Evolutionary conservation across 176 grass and related monocot genomes (phyloP), one percentile per base, ranked within the genome.

Genomic region (Pharus latifolius): DNA sequence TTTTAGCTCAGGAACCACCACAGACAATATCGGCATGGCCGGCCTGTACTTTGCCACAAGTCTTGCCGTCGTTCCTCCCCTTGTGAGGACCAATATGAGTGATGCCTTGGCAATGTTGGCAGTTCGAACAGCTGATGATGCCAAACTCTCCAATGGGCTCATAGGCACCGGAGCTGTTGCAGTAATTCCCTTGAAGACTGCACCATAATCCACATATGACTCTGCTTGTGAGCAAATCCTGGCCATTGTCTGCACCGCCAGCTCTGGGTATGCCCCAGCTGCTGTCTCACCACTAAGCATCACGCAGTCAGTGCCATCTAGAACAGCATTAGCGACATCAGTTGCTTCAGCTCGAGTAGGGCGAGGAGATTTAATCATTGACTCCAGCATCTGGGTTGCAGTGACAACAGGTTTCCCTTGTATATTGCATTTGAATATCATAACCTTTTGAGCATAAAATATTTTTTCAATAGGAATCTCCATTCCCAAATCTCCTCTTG

Each of bases 401-500:
- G 92, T 92, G 55, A 96, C 88, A 40, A 92, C 88, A 59, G 85
- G 92, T 73, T 96, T 96, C 45, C 92, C 88, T 16, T 88, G 68
- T 23, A 87, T 64, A 72, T 96, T 92, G 54, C 92, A 96, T 73
- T 96, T 96, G 77, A 73, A 80, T 49, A 92, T 92, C 93, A 96
- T 96, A 22, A 89, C 86, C 67, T 96, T 92, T 45, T 92, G 86
- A 7, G 93, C 89, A 61, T 85, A 90, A 69, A 92, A 96, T 42
- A 96, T 90, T 56, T 96, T 96, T 49, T 92, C 89, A 10, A 96
- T 87, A 2, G 89, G 93, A 74, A 96, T 96, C 75, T 96, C 86
- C 89, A 92, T 96, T 22, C 89, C 89, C 24, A 96, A 51, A 77
- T 96, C 88, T 44, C 89, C 89, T 60, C 93, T 47, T 0, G 93